phyloP scores from a whole-genome alignment of 768 basidiomycete species.

The Russula compacta region DNA sequence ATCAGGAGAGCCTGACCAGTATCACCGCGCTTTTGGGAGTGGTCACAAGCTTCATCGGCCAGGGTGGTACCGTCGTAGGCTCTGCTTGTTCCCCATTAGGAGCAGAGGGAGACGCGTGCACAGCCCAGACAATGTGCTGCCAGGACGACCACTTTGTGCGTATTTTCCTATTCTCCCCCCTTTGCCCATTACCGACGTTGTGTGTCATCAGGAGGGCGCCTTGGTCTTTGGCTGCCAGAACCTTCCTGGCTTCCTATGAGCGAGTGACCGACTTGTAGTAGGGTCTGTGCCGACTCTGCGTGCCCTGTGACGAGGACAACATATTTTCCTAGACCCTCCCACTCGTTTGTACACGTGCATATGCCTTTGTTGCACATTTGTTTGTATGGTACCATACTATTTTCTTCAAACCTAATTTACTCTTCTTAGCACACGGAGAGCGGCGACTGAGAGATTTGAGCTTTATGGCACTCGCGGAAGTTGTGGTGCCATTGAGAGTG shows the following conservation, averaged over 20 bases:
- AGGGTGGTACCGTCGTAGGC: too few species aligned
- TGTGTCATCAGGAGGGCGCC: not conserved
- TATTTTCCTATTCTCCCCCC: not conserved
- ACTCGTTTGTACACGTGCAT: not conserved
- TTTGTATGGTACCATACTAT: constrained; percentile 4
- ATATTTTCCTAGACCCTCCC: not conserved
- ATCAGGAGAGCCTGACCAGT: not conserved
- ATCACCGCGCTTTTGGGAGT: not conserved
- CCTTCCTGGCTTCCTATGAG: not conserved
- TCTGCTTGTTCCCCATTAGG: not conserved
- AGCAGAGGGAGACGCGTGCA: not conserved
- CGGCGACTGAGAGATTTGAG: not conserved
- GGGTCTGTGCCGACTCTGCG: not conserved
- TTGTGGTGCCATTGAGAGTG: too few species aligned
- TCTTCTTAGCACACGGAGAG: not conserved
- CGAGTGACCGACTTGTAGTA: not conserved
- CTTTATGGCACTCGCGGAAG: too few species aligned
- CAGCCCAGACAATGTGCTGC: not conserved
- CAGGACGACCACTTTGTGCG: not conserved
- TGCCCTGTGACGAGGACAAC: not conserved
- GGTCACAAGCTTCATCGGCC: not conserved
- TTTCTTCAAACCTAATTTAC: not conserved
- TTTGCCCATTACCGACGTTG: not conserved
- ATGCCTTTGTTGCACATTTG: not conserved
- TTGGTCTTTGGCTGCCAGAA: not conserved